Evolutionary conservation across 257 asterid genomes (phyloP).

Genomic region (Solanum chmielewskii): DNA sequence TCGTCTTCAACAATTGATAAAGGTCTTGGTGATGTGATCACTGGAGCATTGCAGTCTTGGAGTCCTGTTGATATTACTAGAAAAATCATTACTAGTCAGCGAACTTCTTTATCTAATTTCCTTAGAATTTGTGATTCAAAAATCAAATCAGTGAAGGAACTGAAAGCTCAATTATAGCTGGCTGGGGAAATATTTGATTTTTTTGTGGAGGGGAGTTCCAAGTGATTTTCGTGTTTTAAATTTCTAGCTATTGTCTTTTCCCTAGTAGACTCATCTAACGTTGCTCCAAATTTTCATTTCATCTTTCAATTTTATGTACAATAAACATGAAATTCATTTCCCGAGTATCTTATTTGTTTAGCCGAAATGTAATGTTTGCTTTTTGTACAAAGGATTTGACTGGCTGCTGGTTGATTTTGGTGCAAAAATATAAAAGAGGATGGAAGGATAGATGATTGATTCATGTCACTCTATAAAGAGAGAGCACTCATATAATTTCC

Average conservation of each 20-base stretch:
- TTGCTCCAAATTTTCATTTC: background rate
- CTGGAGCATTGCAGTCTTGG: slow-evolving; percentile 57
- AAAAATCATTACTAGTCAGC: slow-evolving; percentile 47
- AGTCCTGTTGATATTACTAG: slow-evolving; percentile 40
- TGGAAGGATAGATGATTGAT: background rate
- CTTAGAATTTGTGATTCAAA: slow-evolving; percentile 55
- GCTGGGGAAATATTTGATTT: background rate
- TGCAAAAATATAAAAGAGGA: background rate
- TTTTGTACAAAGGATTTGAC: background rate
- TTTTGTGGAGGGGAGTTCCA: background rate
- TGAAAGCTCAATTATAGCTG: slow-evolving; percentile 38
- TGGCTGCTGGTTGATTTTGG: background rate
- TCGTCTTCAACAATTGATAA: slow-evolving; percentile 20
- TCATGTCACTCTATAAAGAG: background rate
- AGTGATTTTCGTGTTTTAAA: background rate
- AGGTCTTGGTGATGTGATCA: slow-evolving; percentile 52
- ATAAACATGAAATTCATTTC: background rate
- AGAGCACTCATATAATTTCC: background rate
- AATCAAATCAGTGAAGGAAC: slow-evolving; percentile 35
- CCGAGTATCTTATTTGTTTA: background rate
- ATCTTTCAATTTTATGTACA: background rate
- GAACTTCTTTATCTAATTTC: slow-evolving; percentile 29
- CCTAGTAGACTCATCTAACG: background rate
- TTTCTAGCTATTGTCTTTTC: background rate
- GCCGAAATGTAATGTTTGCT: background rate